Conservation (phyloP, 306 rosid genomes). For the Boehmeria nivea region DNA sequence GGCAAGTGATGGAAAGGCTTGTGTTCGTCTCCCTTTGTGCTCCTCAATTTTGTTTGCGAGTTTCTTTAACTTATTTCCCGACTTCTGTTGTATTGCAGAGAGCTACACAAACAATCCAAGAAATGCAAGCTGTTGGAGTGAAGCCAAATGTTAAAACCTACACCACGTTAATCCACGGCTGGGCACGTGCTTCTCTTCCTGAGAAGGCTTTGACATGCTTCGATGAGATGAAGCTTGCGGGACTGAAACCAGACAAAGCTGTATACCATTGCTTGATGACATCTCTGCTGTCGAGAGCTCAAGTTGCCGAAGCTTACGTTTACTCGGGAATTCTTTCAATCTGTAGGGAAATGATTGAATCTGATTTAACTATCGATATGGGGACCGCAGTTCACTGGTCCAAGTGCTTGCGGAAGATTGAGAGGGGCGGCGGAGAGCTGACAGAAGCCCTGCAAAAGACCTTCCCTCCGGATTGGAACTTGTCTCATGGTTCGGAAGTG, state of each 20-base stretch:
- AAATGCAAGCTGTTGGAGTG: slow-evolving; percentile 71
- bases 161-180: slow-evolving; percentile 81
- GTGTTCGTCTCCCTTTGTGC: background rate
- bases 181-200: slow-evolving; percentile 95
- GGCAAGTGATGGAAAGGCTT: background rate
- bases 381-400: slow-evolving; percentile 99
- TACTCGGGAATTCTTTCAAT: slow-evolving; percentile 59
- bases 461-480: slow-evolving; percentile 92
- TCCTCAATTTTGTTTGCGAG: slow-evolving; percentile 1
- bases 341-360: slow-evolving; percentile 75
- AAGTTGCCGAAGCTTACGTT: slow-evolving; percentile 61
- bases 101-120: slow-evolving; percentile 62
- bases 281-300: slow-evolving; percentile 86
- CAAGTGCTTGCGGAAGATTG: slow-evolving; percentile 69
- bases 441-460: slow-evolving; percentile 86
- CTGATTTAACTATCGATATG: slow-evolving; percentile 77
- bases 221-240: slow-evolving; percentile 75
- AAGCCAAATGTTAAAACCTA: slow-evolving; percentile 86
- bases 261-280: slow-evolving; percentile 96
- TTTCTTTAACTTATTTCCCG: slow-evolving; percentile 7
- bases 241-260: slow-evolving; percentile 84
- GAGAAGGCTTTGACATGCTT: slow-evolving; percentile 86
- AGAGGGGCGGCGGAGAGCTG: slow-evolving; percentile 80
- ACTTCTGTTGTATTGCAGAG: slow-evolving; percentile 36
- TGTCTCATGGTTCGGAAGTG: slow-evolving; percentile 32